phyloP scores from a whole-genome alignment of 208 protist genomes.

The Zelonia costaricensis region DNA sequence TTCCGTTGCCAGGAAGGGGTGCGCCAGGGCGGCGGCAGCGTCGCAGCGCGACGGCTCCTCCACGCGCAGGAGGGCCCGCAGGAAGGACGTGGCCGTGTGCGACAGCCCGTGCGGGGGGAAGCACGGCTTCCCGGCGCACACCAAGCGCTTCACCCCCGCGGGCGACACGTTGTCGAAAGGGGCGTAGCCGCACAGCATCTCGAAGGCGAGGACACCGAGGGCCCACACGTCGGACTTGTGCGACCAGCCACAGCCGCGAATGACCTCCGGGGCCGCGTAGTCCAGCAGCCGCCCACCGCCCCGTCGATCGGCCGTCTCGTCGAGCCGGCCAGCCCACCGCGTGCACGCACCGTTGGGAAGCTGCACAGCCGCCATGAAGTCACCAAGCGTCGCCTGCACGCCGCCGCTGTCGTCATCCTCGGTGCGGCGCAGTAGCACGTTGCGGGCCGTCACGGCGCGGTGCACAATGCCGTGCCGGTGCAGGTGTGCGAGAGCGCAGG shows the following conservation, averaged over 20 bases:
- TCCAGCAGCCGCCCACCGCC: conserved; percentile 88
- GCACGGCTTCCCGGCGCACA: conserved; percentile 37
- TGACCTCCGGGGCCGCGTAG: conserved; percentile 97
- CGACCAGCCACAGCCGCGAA: conserved; percentile 41
- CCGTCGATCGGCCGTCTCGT: background rate
- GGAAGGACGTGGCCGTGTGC: conserved; percentile 41
- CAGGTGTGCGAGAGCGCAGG: conserved; percentile 44
- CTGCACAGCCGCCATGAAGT: conserved; percentile 94
- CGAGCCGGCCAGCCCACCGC: background rate
- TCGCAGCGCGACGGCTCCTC: conserved; percentile 47
- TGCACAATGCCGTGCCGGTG: conserved; percentile 75
- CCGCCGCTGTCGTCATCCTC: conserved; percentile 3
- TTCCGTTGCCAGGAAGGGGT: conserved; percentile 50
- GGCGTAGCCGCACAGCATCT: conserved; percentile 48
- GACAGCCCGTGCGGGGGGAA: conserved; percentile 40
- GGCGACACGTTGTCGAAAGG: conserved; percentile 52
- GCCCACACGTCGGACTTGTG: conserved; percentile 78
- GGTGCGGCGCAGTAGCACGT: conserved; percentile 58
- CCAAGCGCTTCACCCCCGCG: conserved; percentile 34
- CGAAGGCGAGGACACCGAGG: conserved; percentile 62
- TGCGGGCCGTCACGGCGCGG: conserved; percentile 76
- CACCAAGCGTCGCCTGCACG: conserved; percentile 92
- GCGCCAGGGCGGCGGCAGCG: conserved; percentile 45
- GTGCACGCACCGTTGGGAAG: background rate
- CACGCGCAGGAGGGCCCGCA: conserved; percentile 52